Base-by-base conservation (phyloP, 371 early-diverging fungal species). In the Massospora cicadina region DNA sequence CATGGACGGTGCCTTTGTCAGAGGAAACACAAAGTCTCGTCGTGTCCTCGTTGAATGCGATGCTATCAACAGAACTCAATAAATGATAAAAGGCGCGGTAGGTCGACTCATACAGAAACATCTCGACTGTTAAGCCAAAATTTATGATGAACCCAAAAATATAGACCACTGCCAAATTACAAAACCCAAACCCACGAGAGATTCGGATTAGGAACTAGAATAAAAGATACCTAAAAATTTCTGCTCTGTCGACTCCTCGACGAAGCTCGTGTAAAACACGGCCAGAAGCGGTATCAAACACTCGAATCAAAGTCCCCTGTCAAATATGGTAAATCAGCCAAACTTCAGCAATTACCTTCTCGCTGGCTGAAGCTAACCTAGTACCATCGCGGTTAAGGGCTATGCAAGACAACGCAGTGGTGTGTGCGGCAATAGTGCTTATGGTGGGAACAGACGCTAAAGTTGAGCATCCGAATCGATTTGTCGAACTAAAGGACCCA, bases 1-100 rank as follows among this genome's bases (percentile, higher is more conserved):
- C 75, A 70, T 95, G 96, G 5, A 95, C 84, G 1, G 96, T 95
- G 21, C 90, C 90, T 68, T 95, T 93, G 72, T 94, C 95, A 0
- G 88, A 88, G 2, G 91, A 84, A 3, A 90, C 91, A 68, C 87
- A 85, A 23, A 93, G 72, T 31, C 89, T 74, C 0, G 87, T 86
- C 5, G 81, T 82, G 63, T 87, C 87, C 43, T 76, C 72, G 66
- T 86, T 88, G 70, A 95, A 94, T 21, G 89, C 87, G 43, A 95
- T 85, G 58, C 84, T 77, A 61, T 28, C 29, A 55, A 56, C 0
- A 12, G 25, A 7, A 28, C 30, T n/a, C 56, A 25, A 63, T 64
- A 27, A 17, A 58, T 57, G 13, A 29, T 13, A 24, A 28, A 24
- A 7, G 33, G 33, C 2, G n/a, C n/a, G n/a, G n/a, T n/a, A n/a